These are phyloP conservation scores for Patellifolia procumbens DNA, from an alignment of 179 eudicot species.

Conservation along the genomic window DNA sequence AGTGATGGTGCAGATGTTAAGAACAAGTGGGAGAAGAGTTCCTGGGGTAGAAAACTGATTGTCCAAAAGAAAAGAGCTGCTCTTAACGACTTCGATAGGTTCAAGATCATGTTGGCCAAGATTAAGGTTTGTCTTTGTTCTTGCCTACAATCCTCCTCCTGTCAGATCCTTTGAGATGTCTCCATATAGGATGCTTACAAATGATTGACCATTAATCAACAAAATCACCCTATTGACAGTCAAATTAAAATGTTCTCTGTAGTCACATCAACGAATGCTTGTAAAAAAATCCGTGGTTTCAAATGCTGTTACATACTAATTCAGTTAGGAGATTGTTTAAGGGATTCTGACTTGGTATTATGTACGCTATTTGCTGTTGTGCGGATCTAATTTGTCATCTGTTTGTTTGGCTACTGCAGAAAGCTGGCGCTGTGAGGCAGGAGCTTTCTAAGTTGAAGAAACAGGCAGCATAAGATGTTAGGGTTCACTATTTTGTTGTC, in stretches of 20 bases:
- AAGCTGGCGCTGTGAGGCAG: slow-evolving; percentile 53
- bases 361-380: background rate
- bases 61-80: slow-evolving; percentile 63
- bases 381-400: background rate
- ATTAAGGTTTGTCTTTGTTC: slow-evolving; percentile 49
- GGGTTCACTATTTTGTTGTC: slow-evolving; percentile 25
- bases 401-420: slow-evolving; percentile 38
- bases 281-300: too few relatives aligned
- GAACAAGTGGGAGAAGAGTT: slow-evolving; percentile 77
- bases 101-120: slow-evolving; percentile 78
- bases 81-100: slow-evolving; percentile 69
- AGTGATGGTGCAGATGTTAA: slow-evolving; percentile 47
- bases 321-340: background rate
- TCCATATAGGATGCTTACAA: background rate
- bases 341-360: background rate
- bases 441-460: slow-evolving; percentile 68
- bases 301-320: background rate
- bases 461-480: slow-evolving; percentile 39
- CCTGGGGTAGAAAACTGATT: slow-evolving; percentile 70
- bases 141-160: background rate
- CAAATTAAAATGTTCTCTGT: too few relatives aligned
- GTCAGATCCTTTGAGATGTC: background rate
- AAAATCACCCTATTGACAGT: too few relatives aligned
- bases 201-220: background rate
- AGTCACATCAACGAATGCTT: too few relatives aligned